Conservation (phyloP, 2,329 filamentous ascomycete genomes). For the Gaeumannomyces tritici region DNA sequence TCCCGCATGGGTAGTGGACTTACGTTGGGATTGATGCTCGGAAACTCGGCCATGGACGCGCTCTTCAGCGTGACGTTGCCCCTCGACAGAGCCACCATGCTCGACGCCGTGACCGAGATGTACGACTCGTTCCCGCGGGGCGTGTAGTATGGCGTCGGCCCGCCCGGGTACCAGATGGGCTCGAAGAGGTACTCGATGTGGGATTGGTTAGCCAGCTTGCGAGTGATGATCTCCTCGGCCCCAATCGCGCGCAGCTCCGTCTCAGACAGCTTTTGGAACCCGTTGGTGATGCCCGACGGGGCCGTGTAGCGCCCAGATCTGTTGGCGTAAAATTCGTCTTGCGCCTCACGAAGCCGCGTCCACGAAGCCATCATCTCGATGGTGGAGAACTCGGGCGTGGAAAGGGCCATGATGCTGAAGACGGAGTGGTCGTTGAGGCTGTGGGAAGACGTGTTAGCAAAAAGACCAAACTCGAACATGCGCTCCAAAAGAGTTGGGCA, state of each 20-base stretch:
- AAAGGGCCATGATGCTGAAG: conserved; percentile 17
- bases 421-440: conserved; percentile 18
- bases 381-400: conserved; percentile 14
- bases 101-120: conserved; percentile 13
- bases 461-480: neutral
- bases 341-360: conserved; percentile 10
- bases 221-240: conserved; percentile 10
- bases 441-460: neutral
- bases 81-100: conserved; percentile 15
- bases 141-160: conserved; percentile 16
- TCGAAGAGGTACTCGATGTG: conserved; percentile 18
- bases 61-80: conserved; percentile 12
- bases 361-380: conserved; percentile 12
- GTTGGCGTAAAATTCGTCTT: conserved; percentile 11
- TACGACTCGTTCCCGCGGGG: conserved; percentile 15
- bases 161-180: conserved; percentile 17
- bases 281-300: conserved; percentile 4
- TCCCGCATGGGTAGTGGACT: neutral
- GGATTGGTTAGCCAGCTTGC: conserved; percentile 14
- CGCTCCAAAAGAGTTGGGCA: neutral
- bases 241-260: conserved; percentile 2
- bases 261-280: conserved; percentile 3
- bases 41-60: conserved; percentile 13
- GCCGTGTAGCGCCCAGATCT: conserved; percentile 1
- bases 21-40: conserved; percentile 15